A percentile compares a stretch with the other conserved stretches of the same genome.
phyloP scores from a whole-genome alignment of 1,139 yeast genomes.

The Kurtzmaniella quercitrusa region DNA sequence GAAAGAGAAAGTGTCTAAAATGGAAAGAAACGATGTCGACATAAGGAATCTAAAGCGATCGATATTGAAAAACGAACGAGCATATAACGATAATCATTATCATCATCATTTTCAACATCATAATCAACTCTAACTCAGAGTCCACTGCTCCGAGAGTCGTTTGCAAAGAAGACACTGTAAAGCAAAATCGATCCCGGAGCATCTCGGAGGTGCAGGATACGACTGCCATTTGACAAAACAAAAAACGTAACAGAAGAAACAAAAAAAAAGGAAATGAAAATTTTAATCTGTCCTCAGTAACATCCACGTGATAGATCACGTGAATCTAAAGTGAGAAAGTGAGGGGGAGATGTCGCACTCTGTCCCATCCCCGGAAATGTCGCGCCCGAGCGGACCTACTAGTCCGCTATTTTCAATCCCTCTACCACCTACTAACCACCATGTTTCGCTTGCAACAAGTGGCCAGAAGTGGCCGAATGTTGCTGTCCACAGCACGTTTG shows the following conservation, averaged over 20 bases:
- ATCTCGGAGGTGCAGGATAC: background rate
- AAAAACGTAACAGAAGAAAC: background rate
- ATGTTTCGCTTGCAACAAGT: background rate
- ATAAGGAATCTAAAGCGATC: background rate
- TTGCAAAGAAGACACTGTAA: too few relatives aligned
- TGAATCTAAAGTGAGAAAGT: too few relatives aligned
- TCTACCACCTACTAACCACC: background rate
- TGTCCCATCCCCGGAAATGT: conserved; percentile 10
- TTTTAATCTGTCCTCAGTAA: too few relatives aligned
- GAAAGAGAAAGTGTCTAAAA: background rate
- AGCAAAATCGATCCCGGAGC: background rate
- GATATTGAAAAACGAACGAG: too few relatives aligned
- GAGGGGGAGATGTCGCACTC: too few relatives aligned
- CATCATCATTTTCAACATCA: too few relatives aligned
- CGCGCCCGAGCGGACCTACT: conserved; percentile 10
- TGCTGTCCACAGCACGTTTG: conserved; percentile 11
- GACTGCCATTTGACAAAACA: too few relatives aligned
- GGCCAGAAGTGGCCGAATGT: background rate
- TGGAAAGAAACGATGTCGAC: background rate
- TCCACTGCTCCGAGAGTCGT: too few relatives aligned
- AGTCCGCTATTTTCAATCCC: conserved; percentile 6
- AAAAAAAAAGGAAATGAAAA: too few relatives aligned
- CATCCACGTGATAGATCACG: too few relatives aligned
- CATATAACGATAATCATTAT: too few relatives aligned
- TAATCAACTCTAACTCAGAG: too few relatives aligned